These are phyloP conservation scores for Tillandsia fasciculata DNA, from an alignment of 176 grass and related monocot species.

Conservation along the genomic window DNA sequence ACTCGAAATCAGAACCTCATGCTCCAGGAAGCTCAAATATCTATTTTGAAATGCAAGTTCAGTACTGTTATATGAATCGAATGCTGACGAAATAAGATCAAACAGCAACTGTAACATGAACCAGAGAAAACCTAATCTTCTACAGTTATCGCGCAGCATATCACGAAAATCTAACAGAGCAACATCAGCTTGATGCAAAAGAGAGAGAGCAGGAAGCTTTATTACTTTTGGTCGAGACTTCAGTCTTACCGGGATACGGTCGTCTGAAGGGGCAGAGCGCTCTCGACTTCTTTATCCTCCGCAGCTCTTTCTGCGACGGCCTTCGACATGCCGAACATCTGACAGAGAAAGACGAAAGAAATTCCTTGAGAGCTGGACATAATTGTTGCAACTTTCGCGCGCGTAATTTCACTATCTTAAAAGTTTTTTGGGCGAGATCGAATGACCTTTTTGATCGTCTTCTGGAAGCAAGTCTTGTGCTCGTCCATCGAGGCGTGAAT, in stretches of 20 bases:
- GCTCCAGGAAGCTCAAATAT: too few relatives aligned
- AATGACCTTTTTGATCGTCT: conserved; percentile 68
- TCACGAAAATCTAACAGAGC: conserved; percentile 1
- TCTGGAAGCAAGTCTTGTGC: conserved; percentile 89
- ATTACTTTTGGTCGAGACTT: too few relatives aligned
- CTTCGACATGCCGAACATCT: conserved; percentile 99
- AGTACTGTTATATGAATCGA: too few relatives aligned
- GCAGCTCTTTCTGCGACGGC: conserved; percentile 42
- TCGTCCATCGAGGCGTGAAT: conserved; percentile 92
- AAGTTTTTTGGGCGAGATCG: not conserved
- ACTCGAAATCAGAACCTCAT: too few relatives aligned
- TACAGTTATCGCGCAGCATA: not conserved
- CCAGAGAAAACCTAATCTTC: too few relatives aligned
- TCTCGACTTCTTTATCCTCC: conserved; percentile 54
- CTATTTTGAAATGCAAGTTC: too few relatives aligned
- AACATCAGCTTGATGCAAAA: not conserved
- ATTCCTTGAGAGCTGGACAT: too few relatives aligned
- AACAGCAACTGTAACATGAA: too few relatives aligned
- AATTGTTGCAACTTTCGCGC: too few relatives aligned
- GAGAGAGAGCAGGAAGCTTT: too few relatives aligned
- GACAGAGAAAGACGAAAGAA: conserved; percentile 13
- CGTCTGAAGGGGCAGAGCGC: conserved; percentile 72
- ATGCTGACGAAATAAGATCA: too few relatives aligned
- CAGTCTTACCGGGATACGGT: conserved; percentile 46
- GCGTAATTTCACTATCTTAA: too few relatives aligned